Base-by-base conservation (phyloP, 345 rosid species). In the Pistacia atlantica region DNA sequence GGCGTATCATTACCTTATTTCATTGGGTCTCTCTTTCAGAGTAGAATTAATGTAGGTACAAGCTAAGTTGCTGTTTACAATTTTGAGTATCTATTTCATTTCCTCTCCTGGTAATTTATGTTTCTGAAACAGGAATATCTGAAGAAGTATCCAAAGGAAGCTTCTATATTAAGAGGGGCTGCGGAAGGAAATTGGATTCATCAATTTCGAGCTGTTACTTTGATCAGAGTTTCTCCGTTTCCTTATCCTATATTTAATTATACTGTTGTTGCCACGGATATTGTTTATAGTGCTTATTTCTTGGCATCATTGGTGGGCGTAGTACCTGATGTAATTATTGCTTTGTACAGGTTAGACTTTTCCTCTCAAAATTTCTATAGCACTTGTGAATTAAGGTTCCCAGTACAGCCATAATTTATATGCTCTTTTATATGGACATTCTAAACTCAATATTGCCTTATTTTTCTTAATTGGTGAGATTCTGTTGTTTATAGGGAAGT, bases 181-280 rank as follows among this genome's bases (percentile, higher is more conserved):
- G 85, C 8, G 87, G 77, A 80, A 72, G 87, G 87, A 51, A 75
- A 75, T 22, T 82, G 84, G 83, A 56, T 80, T 74, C 84, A 78
- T 69, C 89, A 84, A 68, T 86, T 86, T 52, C 71, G 61, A 68
- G 82, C 83, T 14, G 79, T 86, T 3, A 45, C 67, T 1, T 67
- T 82, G 73, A 80, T 86, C 59, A 80, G 85, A 55, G 58, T 86
- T 75, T 82, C 87, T 35, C 87, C 87, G 3, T 80, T 86, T 25
- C 89, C 87, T 2, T 86, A 84, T 35, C 55, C 79, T 16, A 8
- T 83, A 10, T 75, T 71, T 67, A 85, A 85, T 18, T 80, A 85
- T 18, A 76, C 80, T 13, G 67, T 73, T 20, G 83, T 75, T 37
- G 82, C 79, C 11, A 52, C 81, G 1, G 57, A 79, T 51, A 78